phyloP scores from a whole-genome alignment of 1,284 basidiomycete genomes.

The Inonotus obliquus region DNA sequence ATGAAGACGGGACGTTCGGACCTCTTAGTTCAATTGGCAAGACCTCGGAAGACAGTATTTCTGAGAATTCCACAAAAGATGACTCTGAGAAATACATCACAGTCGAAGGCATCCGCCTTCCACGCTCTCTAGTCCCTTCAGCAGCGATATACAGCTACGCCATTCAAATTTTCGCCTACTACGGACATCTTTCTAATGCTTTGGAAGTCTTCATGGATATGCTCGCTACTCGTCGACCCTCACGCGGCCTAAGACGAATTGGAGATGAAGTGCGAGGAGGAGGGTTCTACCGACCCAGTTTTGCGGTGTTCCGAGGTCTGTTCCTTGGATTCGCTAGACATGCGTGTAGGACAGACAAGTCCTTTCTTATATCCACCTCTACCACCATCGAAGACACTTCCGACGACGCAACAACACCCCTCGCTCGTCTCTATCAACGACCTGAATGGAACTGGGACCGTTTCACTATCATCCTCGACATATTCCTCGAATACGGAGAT shows the following conservation, averaged over 20 bases:
- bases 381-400: not conserved
- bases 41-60: not conserved
- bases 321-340: conserved; percentile 76
- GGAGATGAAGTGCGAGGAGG: conserved; percentile 20
- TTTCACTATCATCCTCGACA: conserved; percentile 50
- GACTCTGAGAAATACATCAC: conserved; percentile 24
- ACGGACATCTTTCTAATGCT: conserved; percentile 58
- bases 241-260: conserved; percentile 10
- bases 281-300: conserved; percentile 34
- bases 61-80: conserved; percentile 11
- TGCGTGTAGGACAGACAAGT: conserved; percentile 26
- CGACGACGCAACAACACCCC: not conserved
- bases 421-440: conserved; percentile 14
- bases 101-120: conserved; percentile 11
- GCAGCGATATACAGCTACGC: conserved; percentile 64
- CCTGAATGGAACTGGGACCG: conserved; percentile 50
- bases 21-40: not conserved
- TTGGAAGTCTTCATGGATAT: conserved; percentile 68
- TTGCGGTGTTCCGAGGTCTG: conserved; percentile 61
- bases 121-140: conserved; percentile 39
- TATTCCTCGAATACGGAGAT: conserved; percentile 46
- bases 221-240: conserved; percentile 44
- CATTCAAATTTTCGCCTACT: conserved; percentile 64
- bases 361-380: not conserved
- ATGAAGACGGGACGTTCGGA: conserved; percentile 25